Evolutionary conservation across 2,329 filamentous ascomycete species (phyloP), one percentile per base, ranked within the genome.

Genomic region (Trichoderma lentiforme): DNA sequence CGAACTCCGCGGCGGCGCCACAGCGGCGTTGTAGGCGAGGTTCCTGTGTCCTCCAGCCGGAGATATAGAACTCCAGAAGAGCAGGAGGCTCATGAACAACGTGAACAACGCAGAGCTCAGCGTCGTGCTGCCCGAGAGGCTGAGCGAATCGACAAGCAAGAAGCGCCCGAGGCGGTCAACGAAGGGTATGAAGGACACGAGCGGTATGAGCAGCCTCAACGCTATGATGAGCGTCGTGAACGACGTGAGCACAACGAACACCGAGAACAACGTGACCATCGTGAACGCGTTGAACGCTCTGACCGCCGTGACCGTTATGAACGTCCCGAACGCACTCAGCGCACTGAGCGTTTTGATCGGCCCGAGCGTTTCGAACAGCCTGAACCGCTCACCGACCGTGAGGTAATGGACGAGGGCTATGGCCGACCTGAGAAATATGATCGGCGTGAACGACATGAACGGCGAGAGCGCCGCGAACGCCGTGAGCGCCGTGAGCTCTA

Each of bases 31-130:
- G 82, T 84, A 3, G 79, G 81, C 21, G 83, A 84, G n/a, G 82
- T 77, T 72, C 80, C 81, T 58, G 80, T 79, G 58, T 78, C 78
- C 60, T 79, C 80, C 43, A 75, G 77, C 30, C 77, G 77, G 71
- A 78, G 75, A 67, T 81, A 82, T 56, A 83, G 85, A 71, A 86
- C 84, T 3, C 79, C 82, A 2, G 85, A 87, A 73, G 85, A 88
- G 74, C 85, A 86, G 72, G 84, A 82, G 18, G 84, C 82, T 2
- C 84, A 87, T 69, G 86, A 88, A 83, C 72, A 87, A n/a, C 69
- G 69, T 69, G 86, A 88, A 84, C 72, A 87, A 15, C 69, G 69
- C 39, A 66, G 62, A 34, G 71, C 66, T 32, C 65, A 81, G 63
- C 73, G 73, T 28, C 73, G 74, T 56, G 79, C 78, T 28, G 58